Conservation (phyloP, 306 rosid species). For the Quercus agrifolia region DNA sequence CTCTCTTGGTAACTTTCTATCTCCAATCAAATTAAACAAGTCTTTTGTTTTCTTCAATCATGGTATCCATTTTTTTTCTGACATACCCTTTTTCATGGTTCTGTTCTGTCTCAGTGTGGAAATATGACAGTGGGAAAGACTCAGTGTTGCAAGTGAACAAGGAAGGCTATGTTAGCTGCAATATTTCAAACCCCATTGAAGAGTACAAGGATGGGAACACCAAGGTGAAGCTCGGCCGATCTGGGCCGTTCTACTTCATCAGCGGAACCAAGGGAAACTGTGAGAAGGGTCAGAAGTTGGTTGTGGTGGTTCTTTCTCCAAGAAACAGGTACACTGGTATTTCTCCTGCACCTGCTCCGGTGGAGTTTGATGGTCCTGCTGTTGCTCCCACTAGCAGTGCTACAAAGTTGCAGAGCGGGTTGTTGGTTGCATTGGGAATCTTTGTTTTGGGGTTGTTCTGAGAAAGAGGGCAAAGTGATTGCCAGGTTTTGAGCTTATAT, state of each 20-base stretch:
- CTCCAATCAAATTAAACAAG: neutral
- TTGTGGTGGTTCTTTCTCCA: conserved; percentile 69
- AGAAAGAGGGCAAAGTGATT: neutral
- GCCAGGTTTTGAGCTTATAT: neutral
- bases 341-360: conserved; percentile 78
- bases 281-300: conserved; percentile 72
- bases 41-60: no score
- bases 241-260: conserved; percentile 78
- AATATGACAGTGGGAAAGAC: conserved; percentile 69
- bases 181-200: conserved; percentile 35
- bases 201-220: conserved; percentile 60
- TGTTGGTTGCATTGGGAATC: conserved; percentile 38
- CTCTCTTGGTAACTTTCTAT: conserved; percentile 43
- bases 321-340: conserved; percentile 24
- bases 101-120: conserved; percentile 51
- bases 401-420: conserved; percentile 29
- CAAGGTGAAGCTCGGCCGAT: conserved; percentile 52
- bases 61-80: neutral
- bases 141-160: conserved; percentile 70
- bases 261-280: conserved; percentile 82
- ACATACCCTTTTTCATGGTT: neutral
- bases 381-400: conserved; percentile 79
- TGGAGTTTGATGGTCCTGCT: conserved; percentile 55
- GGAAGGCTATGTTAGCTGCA: conserved; percentile 64
- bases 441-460: conserved; percentile 36